Evolutionary conservation across 2,329 filamentous ascomycete genomes (phyloP).

Genomic region (Acephala macrosclerotiorum): DNA sequence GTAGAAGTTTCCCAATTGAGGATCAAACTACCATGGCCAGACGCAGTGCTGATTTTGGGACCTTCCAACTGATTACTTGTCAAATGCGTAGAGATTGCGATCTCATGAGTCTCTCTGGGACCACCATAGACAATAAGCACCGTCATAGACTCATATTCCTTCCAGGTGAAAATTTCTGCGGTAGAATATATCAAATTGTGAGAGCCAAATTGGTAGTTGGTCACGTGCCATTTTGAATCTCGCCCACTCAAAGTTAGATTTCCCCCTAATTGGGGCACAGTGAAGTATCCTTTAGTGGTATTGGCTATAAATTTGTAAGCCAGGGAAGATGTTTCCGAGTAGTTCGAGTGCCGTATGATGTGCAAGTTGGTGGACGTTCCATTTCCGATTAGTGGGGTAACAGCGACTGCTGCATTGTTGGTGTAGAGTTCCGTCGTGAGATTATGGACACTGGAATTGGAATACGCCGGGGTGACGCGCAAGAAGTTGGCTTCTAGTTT

Average conservation of each 20-base stretch:
- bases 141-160: slow-evolving; percentile 62
- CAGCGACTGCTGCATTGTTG: slow-evolving; percentile 42
- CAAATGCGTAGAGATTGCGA: slow-evolving; percentile 48
- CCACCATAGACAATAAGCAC: slow-evolving; percentile 69
- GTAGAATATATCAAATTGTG: slow-evolving; percentile 68
- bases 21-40: slow-evolving; percentile 51
- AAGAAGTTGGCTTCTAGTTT: slow-evolving; percentile 35
- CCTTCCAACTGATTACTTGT: slow-evolving; percentile 57
- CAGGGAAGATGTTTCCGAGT: slow-evolving; percentile 41
- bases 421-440: not conserved
- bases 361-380: slow-evolving; percentile 64
- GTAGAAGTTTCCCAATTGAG: slow-evolving; percentile 60
- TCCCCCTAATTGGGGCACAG: slow-evolving; percentile 64
- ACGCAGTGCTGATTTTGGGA: slow-evolving; percentile 36
- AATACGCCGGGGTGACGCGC: slow-evolving; percentile 30
- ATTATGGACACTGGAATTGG: slow-evolving; percentile 53
- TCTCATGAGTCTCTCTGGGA: slow-evolving; percentile 65
- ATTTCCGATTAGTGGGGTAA: slow-evolving; percentile 65
- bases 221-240: slow-evolving; percentile 71
- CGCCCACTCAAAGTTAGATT: slow-evolving; percentile 63
- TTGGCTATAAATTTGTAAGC: slow-evolving; percentile 51
- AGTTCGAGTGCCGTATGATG: slow-evolving; percentile 69
- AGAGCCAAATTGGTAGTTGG: slow-evolving; percentile 67
- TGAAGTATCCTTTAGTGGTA: slow-evolving; percentile 61
- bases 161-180: slow-evolving; percentile 72